Evolutionary conservation across 352 stramenopile species (phyloP).

Genomic region (Globisporangium cylindrosporum): DNA sequence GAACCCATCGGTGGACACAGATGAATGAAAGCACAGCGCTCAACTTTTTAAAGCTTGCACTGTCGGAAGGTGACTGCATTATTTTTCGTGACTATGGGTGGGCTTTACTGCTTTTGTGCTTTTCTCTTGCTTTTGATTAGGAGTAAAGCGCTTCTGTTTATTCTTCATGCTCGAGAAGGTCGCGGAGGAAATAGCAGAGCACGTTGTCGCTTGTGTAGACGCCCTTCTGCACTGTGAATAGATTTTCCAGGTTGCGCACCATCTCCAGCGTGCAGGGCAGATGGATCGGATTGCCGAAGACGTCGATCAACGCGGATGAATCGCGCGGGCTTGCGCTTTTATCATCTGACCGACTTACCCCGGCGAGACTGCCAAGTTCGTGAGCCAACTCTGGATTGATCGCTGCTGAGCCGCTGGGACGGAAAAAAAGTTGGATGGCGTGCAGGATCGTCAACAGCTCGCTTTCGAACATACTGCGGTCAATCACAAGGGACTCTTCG

Average conservation of each 20-base stretch:
- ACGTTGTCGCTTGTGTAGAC: conserved; percentile 41
- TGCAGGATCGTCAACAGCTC: conserved; percentile 28
- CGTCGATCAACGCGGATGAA: conserved; percentile 21
- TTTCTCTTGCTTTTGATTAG: background rate
- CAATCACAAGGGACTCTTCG: conserved; percentile 51
- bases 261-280: conserved; percentile 45
- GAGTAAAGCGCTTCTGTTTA: background rate
- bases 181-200: conserved; percentile 72
- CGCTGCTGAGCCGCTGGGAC: background rate
- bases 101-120: background rate
- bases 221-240: conserved; percentile 48
- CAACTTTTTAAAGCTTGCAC: background rate
- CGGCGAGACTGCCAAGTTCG: background rate
- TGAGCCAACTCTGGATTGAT: background rate
- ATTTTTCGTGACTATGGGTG: background rate
- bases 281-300: conserved; percentile 45
- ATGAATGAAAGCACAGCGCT: conserved; percentile 36
- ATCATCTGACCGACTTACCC: no score
- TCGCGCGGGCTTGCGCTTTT: background rate
- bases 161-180: conserved; percentile 43
- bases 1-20: conserved; percentile 31
- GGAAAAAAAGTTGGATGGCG: conserved; percentile 43
- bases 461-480: conserved; percentile 30
- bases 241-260: conserved; percentile 41
- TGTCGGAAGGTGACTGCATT: background rate